Base-by-base conservation (phyloP, 2,329 filamentous ascomycete genomes). In the Hortaea sp. region DNA sequence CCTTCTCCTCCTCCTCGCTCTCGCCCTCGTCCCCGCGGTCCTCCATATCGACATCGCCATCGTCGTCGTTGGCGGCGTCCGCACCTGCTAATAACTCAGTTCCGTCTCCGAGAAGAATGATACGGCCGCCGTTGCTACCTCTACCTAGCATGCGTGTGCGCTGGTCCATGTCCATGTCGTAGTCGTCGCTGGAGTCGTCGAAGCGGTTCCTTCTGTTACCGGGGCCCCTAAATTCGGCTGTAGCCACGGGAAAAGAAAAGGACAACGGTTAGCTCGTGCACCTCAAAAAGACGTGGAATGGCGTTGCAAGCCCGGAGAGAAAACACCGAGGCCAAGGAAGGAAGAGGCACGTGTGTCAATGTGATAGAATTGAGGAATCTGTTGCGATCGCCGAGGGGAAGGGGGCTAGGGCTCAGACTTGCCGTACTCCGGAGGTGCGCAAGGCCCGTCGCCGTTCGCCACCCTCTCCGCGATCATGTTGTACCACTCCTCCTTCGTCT, bases 391-490 rank as follows among this genome's bases (percentile, higher is more conserved):
- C 32, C n/a, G 9, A 32, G 30, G 38, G 46, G 29, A 46, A 48
- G 30, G 45, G 20, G 50, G 53, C 48, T 49, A 52, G 53, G 63
- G 58, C 64, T 63, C 67, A 72, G 72, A 80, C 88, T 83, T 90
- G 89, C 92, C 92, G 76, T 97, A 98, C 82, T 98, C 92, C 63
- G 90, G 92, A 70, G 92, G 92, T 68, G 92, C 92, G 75, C 90
- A 97, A 66, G 92, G 92, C 62, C 92, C 92, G 70, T 98, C 92
- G 69, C 90, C 92, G 66, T 90, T 89, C 59, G 89, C 87, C 68
- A 98, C 92, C 65, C 92, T 81, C 73, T 85, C 88, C 61, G 84
- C 88, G 67, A 98, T 85, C 73, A 89, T 84, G 63, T 95, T 87
- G 68, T 98, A 98, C 92, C 92, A 98, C 72, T 95, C 85, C 63